phyloP scores from a whole-genome alignment of 108 stramenopile species.

The Phaeodactylum tricornutum region DNA sequence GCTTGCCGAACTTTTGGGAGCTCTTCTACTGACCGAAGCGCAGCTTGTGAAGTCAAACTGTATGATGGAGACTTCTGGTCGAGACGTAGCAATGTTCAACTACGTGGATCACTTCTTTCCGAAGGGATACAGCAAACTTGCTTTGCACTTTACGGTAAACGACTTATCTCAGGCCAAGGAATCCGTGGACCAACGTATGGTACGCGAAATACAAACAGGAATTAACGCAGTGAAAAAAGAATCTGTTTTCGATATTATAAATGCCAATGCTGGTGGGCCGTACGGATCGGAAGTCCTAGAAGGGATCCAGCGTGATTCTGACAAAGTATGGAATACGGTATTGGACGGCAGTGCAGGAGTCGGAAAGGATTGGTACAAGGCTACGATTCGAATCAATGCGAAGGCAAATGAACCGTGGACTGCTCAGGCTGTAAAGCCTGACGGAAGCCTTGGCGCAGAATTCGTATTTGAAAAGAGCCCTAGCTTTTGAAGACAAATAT shows the following conservation, averaged over 20 bases:
- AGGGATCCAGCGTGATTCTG: conserved; percentile 65
- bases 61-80: conserved; percentile 76
- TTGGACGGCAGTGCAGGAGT: conserved; percentile 23
- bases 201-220: conserved; percentile 57
- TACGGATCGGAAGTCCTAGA: conserved; percentile 71
- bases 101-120: conserved; percentile 76
- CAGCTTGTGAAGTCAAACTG: conserved; percentile 47
- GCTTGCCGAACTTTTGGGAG: conserved; percentile 69
- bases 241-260: conserved; percentile 42
- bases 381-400: conserved; percentile 61
- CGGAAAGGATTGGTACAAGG: conserved; percentile 70
- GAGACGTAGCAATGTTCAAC: conserved; percentile 80
- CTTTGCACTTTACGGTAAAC: conserved; percentile 71
- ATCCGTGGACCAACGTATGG: conserved; percentile 75
- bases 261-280: conserved; percentile 79
- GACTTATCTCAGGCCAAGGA: conserved; percentile 56
- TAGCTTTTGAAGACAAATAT: background rate
- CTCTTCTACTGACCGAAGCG: conserved; percentile 47
- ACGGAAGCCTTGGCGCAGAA: conserved; percentile 49
- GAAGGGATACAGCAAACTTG: conserved; percentile 61
- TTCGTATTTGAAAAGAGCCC: conserved; percentile 30
- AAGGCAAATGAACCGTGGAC: conserved; percentile 54
- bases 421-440: conserved; percentile 59
- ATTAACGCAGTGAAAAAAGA: conserved; percentile 27
- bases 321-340: conserved; percentile 57